These are phyloP conservation scores for Leccinum subrobustum DNA, from an alignment of 1,284 basidiomycete genomes.

Conservation along the genomic window DNA sequence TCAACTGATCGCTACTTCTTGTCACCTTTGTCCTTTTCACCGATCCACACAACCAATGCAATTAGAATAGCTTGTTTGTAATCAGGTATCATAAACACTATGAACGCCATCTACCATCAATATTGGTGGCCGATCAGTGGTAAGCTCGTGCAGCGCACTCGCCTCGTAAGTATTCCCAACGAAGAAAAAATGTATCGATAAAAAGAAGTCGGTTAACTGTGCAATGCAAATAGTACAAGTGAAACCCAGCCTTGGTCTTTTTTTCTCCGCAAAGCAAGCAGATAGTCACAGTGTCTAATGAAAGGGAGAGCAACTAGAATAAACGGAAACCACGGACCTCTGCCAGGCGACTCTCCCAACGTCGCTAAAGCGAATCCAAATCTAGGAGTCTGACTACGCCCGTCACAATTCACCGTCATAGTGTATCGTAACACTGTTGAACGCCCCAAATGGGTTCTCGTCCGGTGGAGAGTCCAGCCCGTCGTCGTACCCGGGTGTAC, in stretches of 20 bases:
- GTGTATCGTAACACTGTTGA: constrained; percentile 86
- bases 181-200: constrained; percentile 15
- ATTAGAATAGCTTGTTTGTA: constrained; percentile 33
- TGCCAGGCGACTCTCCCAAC: constrained; percentile 9
- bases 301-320: constrained; percentile 12
- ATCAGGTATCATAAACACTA: constrained; percentile 34
- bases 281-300: constrained; percentile 19
- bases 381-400: constrained; percentile 12
- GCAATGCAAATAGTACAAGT: constrained; percentile 37
- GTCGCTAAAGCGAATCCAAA: constrained; percentile 4
- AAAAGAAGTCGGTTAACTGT: constrained; percentile 23
- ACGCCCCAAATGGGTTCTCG: constrained; percentile 73
- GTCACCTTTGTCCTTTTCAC: background rate
- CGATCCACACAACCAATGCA: constrained; percentile 5
- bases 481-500: constrained; percentile 42
- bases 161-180: constrained; percentile 26
- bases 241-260: constrained; percentile 20
- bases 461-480: constrained; percentile 45
- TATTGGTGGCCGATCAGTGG: constrained; percentile 21
- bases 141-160: constrained; percentile 16
- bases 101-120: constrained; percentile 19
- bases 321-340: constrained; percentile 20
- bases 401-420: constrained; percentile 66
- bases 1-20: constrained; percentile 17
- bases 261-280: constrained; percentile 25